Base-by-base conservation (phyloP, 768 basidiomycete species). In the Mycena polygramma region DNA sequence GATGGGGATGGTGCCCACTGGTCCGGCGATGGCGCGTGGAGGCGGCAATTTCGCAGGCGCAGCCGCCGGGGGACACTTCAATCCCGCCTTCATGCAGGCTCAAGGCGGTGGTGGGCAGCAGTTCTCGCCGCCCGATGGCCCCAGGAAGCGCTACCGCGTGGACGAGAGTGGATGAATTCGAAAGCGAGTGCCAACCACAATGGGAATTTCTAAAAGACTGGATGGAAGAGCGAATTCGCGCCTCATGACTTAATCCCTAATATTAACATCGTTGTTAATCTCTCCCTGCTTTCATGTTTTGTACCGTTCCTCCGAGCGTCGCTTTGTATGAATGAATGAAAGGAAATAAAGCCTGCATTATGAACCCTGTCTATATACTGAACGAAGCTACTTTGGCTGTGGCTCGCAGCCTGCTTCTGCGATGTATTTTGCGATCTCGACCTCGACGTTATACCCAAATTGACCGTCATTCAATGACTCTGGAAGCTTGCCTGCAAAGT, bases 41-140 rank as follows among this genome's bases (percentile, higher is more conserved):
- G 85, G 84, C 61, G 85, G 84, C 61, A 79, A 87, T 62, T 86
- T 88, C 59, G 84, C 36, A 24, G 76, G 73, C 59, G 84, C 36
- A 24, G 76, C 73, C 59, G 83, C 80, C 72, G 81, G 83, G 54
- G 91, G 91, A 19, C 91, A 93, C 81, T 90, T 91, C 83, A 93
- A 93, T 77, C 91, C 92, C 4, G 90, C 91, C 24, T 93, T 94
- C 77, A 89, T 91, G 84, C 86, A 85, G 75, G 82, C 77, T 13
- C 80, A 83, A 65, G 79, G 77, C 48, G 83, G 81, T 17, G 85
- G 83, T 24, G 80, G 81, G 68, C 70, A 71, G 63, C 74, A 73
- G 61, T 67, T 71, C 68, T 59, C 66, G 67, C 71, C 73, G 57
- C 84, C 83, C 37, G 83, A 87, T 72, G 87, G 87, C 57, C 84